phyloP scores from a whole-genome alignment of 345 rosid genomes.

The Draba incana region DNA sequence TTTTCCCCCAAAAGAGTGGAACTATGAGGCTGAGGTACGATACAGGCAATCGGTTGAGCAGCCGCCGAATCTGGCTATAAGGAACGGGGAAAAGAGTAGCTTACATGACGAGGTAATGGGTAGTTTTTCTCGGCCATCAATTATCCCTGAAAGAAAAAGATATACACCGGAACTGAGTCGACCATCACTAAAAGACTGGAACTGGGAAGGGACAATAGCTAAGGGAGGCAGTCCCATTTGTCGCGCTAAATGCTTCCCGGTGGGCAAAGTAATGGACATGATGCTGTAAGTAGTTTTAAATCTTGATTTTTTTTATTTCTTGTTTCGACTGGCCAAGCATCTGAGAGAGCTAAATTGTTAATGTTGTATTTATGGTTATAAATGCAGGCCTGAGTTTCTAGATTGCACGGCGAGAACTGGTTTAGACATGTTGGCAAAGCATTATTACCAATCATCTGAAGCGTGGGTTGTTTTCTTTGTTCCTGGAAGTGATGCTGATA shows the following conservation, averaged over 20 bases:
- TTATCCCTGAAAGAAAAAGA: conserved; percentile 59
- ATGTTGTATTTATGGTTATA: conserved; percentile 8
- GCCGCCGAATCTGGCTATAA: conserved; percentile 36
- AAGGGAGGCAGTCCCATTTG: conserved; percentile 95
- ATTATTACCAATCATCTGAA: conserved; percentile 89
- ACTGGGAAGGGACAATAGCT: conserved; percentile 98
- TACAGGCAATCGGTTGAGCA: conserved; percentile 57
- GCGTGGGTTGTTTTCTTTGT: conserved; percentile 96
- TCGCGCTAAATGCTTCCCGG: conserved; percentile 91
- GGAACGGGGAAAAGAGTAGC: conserved; percentile 53
- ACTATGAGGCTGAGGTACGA: conserved; percentile 48
- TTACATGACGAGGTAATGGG: conserved; percentile 57
- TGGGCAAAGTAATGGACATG: conserved; percentile 81
- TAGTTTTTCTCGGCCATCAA: conserved; percentile 48
- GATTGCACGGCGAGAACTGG: conserved; percentile 98
- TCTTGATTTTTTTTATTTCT: neutral
- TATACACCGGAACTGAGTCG: conserved; percentile 57
- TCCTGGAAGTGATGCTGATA: conserved; percentile 88
- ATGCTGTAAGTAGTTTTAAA: conserved; percentile 60
- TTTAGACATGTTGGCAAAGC: conserved; percentile 92
- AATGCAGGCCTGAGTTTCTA: conserved; percentile 83
- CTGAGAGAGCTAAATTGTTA: neutral
- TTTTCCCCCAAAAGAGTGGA: conserved; percentile 55
- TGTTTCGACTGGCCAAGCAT: neutral
- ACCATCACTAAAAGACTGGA: conserved; percentile 77